Base-by-base conservation (phyloP, 1,139 yeast species). In the Yamadazyma oceani region DNA sequence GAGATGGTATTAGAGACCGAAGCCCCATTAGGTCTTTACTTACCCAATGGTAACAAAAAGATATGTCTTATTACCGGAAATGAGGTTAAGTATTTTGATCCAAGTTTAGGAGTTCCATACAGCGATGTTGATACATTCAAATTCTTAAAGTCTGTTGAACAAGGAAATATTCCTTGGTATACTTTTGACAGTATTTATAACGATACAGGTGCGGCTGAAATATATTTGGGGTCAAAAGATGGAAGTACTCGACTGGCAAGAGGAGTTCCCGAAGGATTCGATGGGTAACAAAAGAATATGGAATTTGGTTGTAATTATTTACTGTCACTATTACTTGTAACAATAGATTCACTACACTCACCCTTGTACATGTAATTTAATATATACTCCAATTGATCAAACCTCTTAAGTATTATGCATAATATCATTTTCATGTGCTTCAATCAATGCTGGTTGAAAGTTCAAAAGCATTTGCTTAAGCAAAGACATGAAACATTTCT, bases 221-320 rank as follows among this genome's bases (percentile, higher is more conserved):
- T 70, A 10, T 83, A 83, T 51, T 74, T 83, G 29, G 80, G 80
- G 23, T 66, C 77, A 12, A 69, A 83, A 42, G 73, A 73, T 28
- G 72, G 75, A 10, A 66, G 64, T 30, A 47, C 50, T 10, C 66
- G 76, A 32, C 90, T 82, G 48, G 96, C 96, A 0, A 75, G 75
- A 44, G 97, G 96, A 4, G 96, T 89, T 4, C 97, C 97, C 0
- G 84, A 82, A 37, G 95, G 95, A 3, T 88, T 88, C 61, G 74
- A 58, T 35, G 52, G 46, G 26, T 53, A 31, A 31, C 6, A 24
- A 24, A n/a, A 24, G 26, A 11, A n/a, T 24, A 24, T 6, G 5
- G 13, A 11, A 6, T 24, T 24, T 24, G 5, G 13, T 24, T 24
- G n/a, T 21, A 21, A 19, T 19, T 19, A 19, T 19, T 19, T 19